Evolutionary conservation across 2,329 filamentous ascomycete genomes (phyloP).

Genomic region (Xylaria digitata): DNA sequence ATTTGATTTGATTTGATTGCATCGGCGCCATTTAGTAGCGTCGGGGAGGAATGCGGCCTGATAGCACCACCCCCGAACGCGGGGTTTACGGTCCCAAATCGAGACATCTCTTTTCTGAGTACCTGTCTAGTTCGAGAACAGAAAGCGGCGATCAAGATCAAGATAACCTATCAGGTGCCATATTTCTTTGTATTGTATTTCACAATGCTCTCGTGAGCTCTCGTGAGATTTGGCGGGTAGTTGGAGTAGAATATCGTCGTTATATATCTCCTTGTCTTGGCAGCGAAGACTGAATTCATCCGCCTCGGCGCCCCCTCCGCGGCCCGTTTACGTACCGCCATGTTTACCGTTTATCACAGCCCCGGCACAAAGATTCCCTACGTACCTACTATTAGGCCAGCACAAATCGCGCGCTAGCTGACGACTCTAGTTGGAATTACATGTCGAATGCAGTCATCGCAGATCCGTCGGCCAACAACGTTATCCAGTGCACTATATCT

Average conservation of each 20-base stretch:
- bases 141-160: not conserved
- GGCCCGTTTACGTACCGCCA: slow-evolving; percentile 5
- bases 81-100: not conserved
- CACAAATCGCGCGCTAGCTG: not conserved
- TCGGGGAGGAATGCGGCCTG: not conserved
- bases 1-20: not conserved
- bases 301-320: slow-evolving; percentile 29
- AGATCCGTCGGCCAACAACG: not conserved
- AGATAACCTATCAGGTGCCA: not conserved
- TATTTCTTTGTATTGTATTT: not conserved
- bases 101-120: too few relatives aligned
- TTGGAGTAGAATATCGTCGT: slow-evolving; percentile 40
- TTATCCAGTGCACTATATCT: too few relatives aligned
- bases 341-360: slow-evolving; percentile 9
- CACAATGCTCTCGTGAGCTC: not conserved
- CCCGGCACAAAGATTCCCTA: slow-evolving; percentile 5
- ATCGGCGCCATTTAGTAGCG: not conserved
- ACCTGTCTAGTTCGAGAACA: not conserved
- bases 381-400: not conserved
- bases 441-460: not conserved
- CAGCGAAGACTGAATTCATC: slow-evolving; percentile 45
- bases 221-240: slow-evolving; percentile 10
- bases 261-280: slow-evolving; percentile 41
- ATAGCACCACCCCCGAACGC: not conserved
- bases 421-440: not conserved